Base-by-base conservation (phyloP, 306 rosid species). In the Rosa rugosa region DNA sequence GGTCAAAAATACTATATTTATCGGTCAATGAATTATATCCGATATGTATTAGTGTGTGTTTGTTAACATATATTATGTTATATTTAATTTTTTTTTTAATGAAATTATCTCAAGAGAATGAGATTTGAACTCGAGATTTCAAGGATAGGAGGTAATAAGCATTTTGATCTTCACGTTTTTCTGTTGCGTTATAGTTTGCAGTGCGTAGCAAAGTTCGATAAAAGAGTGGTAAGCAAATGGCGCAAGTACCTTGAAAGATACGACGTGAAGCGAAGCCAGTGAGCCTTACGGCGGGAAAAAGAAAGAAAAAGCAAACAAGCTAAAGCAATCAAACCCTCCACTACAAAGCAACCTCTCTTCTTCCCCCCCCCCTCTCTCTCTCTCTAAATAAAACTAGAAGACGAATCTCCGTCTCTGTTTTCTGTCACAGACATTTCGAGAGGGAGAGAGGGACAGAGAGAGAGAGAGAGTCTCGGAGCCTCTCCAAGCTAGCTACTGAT, bases 221-320 rank as follows among this genome's bases (percentile, higher is more conserved):
- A 72, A 25, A 34, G n/a, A 53, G 69, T 31, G 36, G 36, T 22
- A 44, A 5, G 44, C 22, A 76, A 56, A 10, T 2, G 34, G 23
- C 10, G 69, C 13, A 22, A 11, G 57, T 51, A 10, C 80, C 75
- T 72, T 80, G 75, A 69, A 75, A 72, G 82, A 73, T n/a, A 82
- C 80, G 72, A 69, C 14, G 78, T 1, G 63, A 41, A 77, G 66
- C 75, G 41, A 42, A 79, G 54, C 79, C 69, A 40, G 75, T 12
- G 78, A 40, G 47, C 54, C 81, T 80, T 77, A 80, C 86, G 86
- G 89, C 86, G 89, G 86, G 86, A 83, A 85, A 82, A 83, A 85
- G 81, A 67, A 77, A 66, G 74, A 60, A 75, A 46, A 76, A 77
- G 80, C 49, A 47, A 16, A 65, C 22, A 23, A 65, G 63, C 75